Evolutionary conservation across 2,329 filamentous ascomycete species (phyloP).

Genomic region (Immersiporthe knoxdaviesiana): DNA sequence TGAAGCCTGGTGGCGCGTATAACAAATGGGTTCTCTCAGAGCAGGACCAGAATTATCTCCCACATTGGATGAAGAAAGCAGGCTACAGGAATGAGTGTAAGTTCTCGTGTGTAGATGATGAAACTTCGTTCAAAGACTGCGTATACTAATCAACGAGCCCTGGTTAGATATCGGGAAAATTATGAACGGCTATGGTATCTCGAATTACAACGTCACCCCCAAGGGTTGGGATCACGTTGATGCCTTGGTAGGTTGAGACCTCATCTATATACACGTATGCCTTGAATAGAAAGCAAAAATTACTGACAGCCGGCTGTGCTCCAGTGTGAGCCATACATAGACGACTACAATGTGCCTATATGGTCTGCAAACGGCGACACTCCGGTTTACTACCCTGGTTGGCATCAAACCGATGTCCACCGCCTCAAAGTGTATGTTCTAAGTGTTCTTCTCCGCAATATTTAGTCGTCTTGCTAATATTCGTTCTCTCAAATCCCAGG

Average conservation of each 20-base stretch:
- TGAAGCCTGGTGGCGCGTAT: conserved; percentile 44
- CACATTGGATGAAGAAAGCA: conserved; percentile 47
- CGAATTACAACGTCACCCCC: conserved; percentile 43
- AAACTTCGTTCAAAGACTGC: too few species aligned
- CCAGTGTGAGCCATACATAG: conserved; percentile 37
- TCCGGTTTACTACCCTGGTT: conserved; percentile 33
- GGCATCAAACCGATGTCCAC: conserved; percentile 35
- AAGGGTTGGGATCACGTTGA: conserved; percentile 37
- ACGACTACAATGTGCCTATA: conserved; percentile 35
- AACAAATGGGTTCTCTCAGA: conserved; percentile 48
- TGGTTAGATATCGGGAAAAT: conserved; percentile 44
- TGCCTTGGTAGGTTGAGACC: conserved; percentile 28
- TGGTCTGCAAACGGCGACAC: conserved; percentile 33
- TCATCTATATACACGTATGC: not conserved
- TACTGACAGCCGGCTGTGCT: not conserved
- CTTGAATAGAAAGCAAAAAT: not conserved
- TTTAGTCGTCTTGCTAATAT: not conserved
- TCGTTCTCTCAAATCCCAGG: conserved; percentile 14
- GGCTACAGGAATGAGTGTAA: conserved; percentile 50
- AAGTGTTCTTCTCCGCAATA: not conserved
- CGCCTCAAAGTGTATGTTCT: conserved; percentile 33
- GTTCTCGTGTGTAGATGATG: not conserved
- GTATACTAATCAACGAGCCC: too few species aligned
- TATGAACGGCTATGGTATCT: conserved; percentile 46
- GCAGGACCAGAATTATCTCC: conserved; percentile 48